These are phyloP conservation scores for Sequoiadendron giganteum DNA, from an alignment of 75 land plant genomes.

Conservation along the genomic window DNA sequence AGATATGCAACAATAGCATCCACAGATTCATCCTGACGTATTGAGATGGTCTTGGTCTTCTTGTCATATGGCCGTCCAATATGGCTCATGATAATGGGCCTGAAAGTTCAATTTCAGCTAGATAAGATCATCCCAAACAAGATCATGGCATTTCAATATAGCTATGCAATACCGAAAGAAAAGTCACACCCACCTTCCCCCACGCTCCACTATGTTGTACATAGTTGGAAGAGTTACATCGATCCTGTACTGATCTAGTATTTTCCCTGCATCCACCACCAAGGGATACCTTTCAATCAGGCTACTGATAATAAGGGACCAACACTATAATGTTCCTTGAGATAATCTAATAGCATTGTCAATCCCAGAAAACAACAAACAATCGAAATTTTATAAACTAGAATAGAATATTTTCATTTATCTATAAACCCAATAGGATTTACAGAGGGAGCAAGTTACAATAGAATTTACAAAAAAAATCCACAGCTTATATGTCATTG, in stretches of 20 bases:
- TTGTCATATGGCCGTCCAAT: constrained; percentile 51
- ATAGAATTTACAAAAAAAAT: no score
- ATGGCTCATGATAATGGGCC: constrained; percentile 57
- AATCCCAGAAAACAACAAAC: background rate
- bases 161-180: background rate
- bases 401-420: no score
- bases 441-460: no score
- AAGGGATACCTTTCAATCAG: background rate
- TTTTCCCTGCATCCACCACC: constrained; percentile 32
- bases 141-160: background rate
- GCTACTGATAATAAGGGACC: background rate
- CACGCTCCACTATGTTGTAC: constrained; percentile 61
- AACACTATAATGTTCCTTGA: background rate
- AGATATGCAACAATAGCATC: constrained; percentile 50
- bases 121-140: background rate
- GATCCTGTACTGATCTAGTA: constrained; percentile 47
- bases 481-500: no score
- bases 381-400: background rate
- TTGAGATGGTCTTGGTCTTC: constrained; percentile 33
- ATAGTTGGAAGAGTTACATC: constrained; percentile 56
- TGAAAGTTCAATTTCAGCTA: constrained; percentile 11
- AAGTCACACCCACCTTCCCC: constrained; percentile 31
- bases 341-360: background rate
- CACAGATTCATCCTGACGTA: constrained; percentile 41
- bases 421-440: no score